These are phyloP conservation scores for Boletus eberwhitei DNA, from an alignment of 768 basidiomycete genomes.

Conservation along the genomic window DNA sequence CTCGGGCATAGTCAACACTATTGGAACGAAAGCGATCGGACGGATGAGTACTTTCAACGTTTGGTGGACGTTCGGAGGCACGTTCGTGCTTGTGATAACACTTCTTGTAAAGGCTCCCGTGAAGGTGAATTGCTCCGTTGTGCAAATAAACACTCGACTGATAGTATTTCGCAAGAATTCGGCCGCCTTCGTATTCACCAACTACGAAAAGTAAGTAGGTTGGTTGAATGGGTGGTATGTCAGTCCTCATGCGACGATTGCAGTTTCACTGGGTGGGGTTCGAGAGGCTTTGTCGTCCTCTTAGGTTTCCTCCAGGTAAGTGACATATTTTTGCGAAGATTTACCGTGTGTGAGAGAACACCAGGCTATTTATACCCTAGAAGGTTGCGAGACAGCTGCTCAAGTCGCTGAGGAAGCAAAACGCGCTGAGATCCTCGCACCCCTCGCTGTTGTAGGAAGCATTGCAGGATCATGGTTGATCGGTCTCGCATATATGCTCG, in stretches of 20 bases:
- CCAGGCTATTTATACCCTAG: slow-evolving; percentile 56
- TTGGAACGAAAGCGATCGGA: slow-evolving; percentile 56
- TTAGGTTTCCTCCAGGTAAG: slow-evolving; percentile 45
- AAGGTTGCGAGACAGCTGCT: slow-evolving; percentile 63
- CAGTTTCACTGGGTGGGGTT: slow-evolving; percentile 56
- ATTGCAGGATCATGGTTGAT: slow-evolving; percentile 57
- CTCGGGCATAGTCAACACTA: slow-evolving; percentile 52
- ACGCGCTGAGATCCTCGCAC: slow-evolving; percentile 54
- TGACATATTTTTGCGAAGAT: neutral
- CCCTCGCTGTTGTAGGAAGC: slow-evolving; percentile 53
- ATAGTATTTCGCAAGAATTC: slow-evolving; percentile 39
- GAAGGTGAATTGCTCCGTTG: slow-evolving; percentile 34
- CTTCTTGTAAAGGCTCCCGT: slow-evolving; percentile 54
- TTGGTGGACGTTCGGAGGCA: slow-evolving; percentile 62
- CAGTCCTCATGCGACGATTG: neutral
- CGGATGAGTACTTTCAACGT: slow-evolving; percentile 53
- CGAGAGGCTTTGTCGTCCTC: slow-evolving; percentile 53
- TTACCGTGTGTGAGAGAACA: neutral
- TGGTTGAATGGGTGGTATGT: neutral
- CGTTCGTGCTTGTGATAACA: slow-evolving; percentile 52
- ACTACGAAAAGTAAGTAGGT: slow-evolving; percentile 47
- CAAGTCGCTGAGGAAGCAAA: slow-evolving; percentile 60
- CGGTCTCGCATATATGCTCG: slow-evolving; percentile 55
- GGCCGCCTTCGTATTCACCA: slow-evolving; percentile 52
- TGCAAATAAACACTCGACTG: neutral